Percentiles rank a stretch among this genome's conserved stretches.
Conservation (phyloP, 2,329 filamentous ascomycete genomes). For the Malbranchea cinnamomea region DNA sequence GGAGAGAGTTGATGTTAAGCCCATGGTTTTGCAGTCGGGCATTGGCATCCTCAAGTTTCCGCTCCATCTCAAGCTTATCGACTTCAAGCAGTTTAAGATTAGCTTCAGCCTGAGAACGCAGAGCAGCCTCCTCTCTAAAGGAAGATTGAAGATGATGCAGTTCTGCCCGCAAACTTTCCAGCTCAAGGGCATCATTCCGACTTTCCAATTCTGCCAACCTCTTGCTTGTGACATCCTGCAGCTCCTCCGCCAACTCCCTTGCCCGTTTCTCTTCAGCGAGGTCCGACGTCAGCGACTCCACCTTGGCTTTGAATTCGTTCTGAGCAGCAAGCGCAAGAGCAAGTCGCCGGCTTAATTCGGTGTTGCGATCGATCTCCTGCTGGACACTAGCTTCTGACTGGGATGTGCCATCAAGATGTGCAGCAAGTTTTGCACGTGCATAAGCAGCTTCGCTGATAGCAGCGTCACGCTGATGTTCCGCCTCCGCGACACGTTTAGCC, state of each 20-base stretch:
- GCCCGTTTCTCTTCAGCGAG: constrained; percentile 68
- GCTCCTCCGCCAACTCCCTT: constrained; percentile 77
- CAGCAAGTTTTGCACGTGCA: constrained; percentile 81
- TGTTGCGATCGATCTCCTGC: constrained; percentile 50
- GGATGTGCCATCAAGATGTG: constrained; percentile 50
- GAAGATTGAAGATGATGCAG: constrained; percentile 65
- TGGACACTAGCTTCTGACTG: constrained; percentile 38
- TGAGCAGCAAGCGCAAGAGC: constrained; percentile 68
- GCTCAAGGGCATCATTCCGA: constrained; percentile 68
- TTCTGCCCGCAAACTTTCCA: constrained; percentile 73
- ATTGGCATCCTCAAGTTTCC: constrained; percentile 51
- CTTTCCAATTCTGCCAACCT: constrained; percentile 71
- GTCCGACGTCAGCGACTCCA: constrained; percentile 55
- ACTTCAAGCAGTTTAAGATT: constrained; percentile 60
- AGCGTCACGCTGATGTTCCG: constrained; percentile 84
- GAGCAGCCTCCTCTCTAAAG: constrained; percentile 66
- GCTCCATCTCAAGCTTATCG: constrained; percentile 68
- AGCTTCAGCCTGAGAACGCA: constrained; percentile 60
- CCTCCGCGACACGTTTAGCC: constrained; percentile 78
- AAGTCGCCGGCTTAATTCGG: constrained; percentile 67
- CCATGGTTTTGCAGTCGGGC: constrained; percentile 55
- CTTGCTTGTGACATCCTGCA: constrained; percentile 64
- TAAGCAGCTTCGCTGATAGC: constrained; percentile 94
- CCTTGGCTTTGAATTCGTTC: constrained; percentile 60
- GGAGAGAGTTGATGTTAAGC: constrained; percentile 57